Conservation (phyloP, 257 asterid genomes). For the Phtheirospermum japonicum region DNA sequence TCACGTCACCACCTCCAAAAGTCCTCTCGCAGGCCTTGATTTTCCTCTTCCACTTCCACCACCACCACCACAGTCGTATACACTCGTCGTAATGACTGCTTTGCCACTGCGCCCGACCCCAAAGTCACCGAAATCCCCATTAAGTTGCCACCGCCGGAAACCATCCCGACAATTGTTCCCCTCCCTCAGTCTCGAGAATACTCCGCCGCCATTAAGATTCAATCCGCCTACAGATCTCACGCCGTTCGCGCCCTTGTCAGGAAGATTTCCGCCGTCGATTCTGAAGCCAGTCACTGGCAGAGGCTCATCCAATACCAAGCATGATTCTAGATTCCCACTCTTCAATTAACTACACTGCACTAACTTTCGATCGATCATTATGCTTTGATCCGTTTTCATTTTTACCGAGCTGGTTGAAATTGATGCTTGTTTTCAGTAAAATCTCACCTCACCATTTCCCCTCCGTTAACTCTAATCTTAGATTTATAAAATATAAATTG, state of each 20-base stretch:
- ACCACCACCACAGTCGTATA: conserved; percentile 34
- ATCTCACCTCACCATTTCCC: too few relatives aligned
- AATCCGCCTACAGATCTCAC: conserved; percentile 69
- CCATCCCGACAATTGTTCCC: conserved; percentile 31
- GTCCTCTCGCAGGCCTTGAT: conserved; percentile 35
- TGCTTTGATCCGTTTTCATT: too few relatives aligned
- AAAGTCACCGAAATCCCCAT: conserved; percentile 42
- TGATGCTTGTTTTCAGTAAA: too few relatives aligned
- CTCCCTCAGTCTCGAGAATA: conserved; percentile 31
- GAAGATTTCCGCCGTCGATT: conserved; percentile 69
- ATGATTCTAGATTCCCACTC: conserved; percentile 15
- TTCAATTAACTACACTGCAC: background rate
- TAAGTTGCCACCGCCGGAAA: conserved; percentile 24
- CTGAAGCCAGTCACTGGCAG: conserved; percentile 70
- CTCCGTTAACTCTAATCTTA: too few relatives aligned
- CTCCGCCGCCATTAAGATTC: too few relatives aligned
- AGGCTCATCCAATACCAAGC: conserved; percentile 82
- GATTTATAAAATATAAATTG: too few relatives aligned
- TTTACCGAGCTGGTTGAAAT: too few relatives aligned
- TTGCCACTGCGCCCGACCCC: conserved; percentile 38
- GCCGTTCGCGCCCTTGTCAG: conserved; percentile 53
- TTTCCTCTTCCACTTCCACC: conserved; percentile 36
- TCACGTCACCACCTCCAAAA: too few relatives aligned
- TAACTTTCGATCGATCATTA: too few relatives aligned
- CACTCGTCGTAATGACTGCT: conserved; percentile 37